These are phyloP conservation scores for Aureobasidium sp. DNA, from an alignment of 2,329 filamentous ascomycete genomes.

Conservation along the genomic window DNA sequence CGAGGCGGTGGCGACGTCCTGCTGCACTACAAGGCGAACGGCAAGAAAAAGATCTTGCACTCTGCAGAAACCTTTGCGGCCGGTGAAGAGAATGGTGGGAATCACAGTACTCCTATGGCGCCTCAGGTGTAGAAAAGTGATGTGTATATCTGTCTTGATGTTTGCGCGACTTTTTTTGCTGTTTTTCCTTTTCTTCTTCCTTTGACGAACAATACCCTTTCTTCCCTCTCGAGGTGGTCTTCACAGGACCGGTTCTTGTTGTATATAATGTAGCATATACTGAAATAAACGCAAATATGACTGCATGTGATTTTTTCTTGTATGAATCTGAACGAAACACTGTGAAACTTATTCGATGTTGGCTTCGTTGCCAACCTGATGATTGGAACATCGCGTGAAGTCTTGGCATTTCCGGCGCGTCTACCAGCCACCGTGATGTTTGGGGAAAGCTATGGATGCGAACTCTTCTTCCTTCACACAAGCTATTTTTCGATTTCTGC, in stretches of 20 bases:
- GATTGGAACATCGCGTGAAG: not conserved
- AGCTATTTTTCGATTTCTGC: not conserved
- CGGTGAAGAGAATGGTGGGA: not conserved
- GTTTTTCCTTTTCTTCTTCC: not conserved
- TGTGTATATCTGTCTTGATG: not conserved
- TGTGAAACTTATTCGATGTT: too few species aligned
- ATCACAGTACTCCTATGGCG: not conserved
- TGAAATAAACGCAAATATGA: not conserved
- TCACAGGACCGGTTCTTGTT: not conserved
- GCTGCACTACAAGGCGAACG: constrained; percentile 85
- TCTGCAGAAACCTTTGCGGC: constrained; percentile 2
- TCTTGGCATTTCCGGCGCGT: constrained; percentile 4
- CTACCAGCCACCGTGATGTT: constrained; percentile 2
- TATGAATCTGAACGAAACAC: not conserved
- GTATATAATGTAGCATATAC: not conserved
- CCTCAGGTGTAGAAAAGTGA: not conserved
- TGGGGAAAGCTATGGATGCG: not conserved
- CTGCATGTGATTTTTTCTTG: not conserved
- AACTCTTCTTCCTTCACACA: constrained; percentile 1
- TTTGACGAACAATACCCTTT: constrained; percentile 3
- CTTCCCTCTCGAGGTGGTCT: not conserved
- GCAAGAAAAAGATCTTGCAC: constrained; percentile 53
- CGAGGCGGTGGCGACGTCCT: constrained; percentile 89
- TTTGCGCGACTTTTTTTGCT: not conserved
- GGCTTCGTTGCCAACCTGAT: not conserved